Conservation (phyloP, 1,139 yeast species). For the Pichia sp. region DNA sequence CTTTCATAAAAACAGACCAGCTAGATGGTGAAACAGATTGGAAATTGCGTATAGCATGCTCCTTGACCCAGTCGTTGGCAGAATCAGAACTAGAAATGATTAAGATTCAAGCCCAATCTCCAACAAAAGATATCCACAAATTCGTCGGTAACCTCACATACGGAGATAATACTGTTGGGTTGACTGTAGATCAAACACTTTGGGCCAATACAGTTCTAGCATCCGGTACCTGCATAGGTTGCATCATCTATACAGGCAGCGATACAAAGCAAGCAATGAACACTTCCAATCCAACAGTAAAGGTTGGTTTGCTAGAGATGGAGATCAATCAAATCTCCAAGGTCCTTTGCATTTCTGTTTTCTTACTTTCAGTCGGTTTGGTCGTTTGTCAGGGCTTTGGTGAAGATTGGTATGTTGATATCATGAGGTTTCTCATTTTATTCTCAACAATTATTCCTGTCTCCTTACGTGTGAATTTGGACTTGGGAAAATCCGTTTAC, state of each 20-base stretch:
- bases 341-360: conserved; percentile 82
- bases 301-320: conserved; percentile 81
- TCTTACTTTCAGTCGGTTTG: conserved; percentile 66
- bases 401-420: conserved; percentile 78
- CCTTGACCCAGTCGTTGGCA: conserved; percentile 60
- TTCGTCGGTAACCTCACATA: conserved; percentile 68
- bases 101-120: conserved; percentile 66
- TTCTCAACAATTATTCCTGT: conserved; percentile 97
- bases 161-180: conserved; percentile 52
- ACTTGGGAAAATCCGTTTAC: conserved; percentile 91
- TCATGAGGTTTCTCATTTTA: conserved; percentile 82
- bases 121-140: conserved; percentile 76
- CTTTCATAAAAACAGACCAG: conserved; percentile 94
- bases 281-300: conserved; percentile 84
- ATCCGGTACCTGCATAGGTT: conserved; percentile 84
- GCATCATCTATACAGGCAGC: conserved; percentile 82
- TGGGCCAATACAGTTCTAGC: conserved; percentile 99
- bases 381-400: conserved; percentile 81
- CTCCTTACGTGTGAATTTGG: conserved; percentile 87
- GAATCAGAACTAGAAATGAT: conserved; percentile 42
- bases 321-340: conserved; percentile 89
- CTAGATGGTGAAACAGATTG: conserved; percentile 99
- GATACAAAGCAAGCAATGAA: conserved; percentile 95
- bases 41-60: conserved; percentile 80
- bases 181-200: conserved; percentile 83